Base-by-base conservation (phyloP, 805 yeast species). In the Sporopachydermia quercuum region DNA sequence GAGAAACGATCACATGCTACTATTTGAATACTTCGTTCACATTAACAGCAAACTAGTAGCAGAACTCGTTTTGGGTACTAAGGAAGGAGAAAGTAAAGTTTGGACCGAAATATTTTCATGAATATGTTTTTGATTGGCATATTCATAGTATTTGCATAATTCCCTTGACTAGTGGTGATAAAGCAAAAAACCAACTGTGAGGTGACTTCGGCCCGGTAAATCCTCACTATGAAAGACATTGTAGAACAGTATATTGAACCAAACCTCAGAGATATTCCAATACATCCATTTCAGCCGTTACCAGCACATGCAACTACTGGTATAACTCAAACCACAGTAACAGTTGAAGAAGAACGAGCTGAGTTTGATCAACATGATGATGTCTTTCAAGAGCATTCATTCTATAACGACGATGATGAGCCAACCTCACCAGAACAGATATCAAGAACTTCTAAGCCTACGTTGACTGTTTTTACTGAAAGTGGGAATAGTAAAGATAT, bases 401-500 rank as follows among this genome's bases (percentile, higher is more conserved):
- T 8, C 30, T 23, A 23, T n/a, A n/a, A n/a, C 30, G 30, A 23
- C 30, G 13, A 8, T n/a, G n/a, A n/a, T 23, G 30, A 23, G 13
- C 30, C 30, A n/a, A 8, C n/a, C 13, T 8, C 30, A 8, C n/a
- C n/a, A n/a, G 13, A n/a, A 8, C 30, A n/a, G 30, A 8, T 23
- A n/a, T 23, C 30, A n/a, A 8, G n/a, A 8, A 8, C n/a, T 8
- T 8, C 30, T 8, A 8, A 8, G 30, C 30, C 30, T 23, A n/a
- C n/a, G 13, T n/a, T 23, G 13, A 23, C 30, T 8, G 30, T 23
- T 8, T 23, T 8, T 23, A 8, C 30, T 8, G 30, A 23, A 8
- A 23, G 13, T 8, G 30, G 30, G 18, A 34, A 19, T 41, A 40
- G 15, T 5, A 23, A 36, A 27, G 36, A 16, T 45, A 46, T 35